Conservation (phyloP, 1,139 yeast species). For the Wickerhamomyces sp. region DNA sequence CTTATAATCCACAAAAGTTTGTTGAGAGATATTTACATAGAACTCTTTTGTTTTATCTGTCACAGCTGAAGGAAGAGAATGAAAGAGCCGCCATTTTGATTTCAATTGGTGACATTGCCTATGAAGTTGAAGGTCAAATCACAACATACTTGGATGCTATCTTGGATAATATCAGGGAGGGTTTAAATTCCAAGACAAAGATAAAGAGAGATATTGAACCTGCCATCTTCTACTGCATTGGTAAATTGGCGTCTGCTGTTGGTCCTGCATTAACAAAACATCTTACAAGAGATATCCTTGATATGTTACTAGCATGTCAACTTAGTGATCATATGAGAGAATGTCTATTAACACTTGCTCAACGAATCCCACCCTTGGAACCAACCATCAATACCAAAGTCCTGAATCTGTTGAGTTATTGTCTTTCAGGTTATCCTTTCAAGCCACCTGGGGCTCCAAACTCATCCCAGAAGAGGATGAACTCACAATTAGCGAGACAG, state of each 20-base stretch:
- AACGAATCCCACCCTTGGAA: slow-evolving; percentile 76
- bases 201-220: slow-evolving; percentile 65
- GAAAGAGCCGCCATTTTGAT: slow-evolving; percentile 75
- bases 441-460: slow-evolving; percentile 88
- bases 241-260: slow-evolving; percentile 80
- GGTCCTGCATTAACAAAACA: slow-evolving; percentile 95
- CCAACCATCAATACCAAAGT: slow-evolving; percentile 67
- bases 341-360: slow-evolving; percentile 62
- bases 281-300: slow-evolving; percentile 75
- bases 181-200: slow-evolving; percentile 54
- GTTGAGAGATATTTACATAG: slow-evolving; percentile 79
- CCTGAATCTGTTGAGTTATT: slow-evolving; percentile 66
- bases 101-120: slow-evolving; percentile 83
- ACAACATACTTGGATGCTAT: slow-evolving; percentile 87
- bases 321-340: slow-evolving; percentile 75
- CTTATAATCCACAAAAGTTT: slow-evolving; percentile 71
- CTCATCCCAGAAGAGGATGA: slow-evolving; percentile 43
- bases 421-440: slow-evolving; percentile 78
- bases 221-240: slow-evolving; percentile 84
- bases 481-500: slow-evolving; percentile 63
- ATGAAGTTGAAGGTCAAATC: slow-evolving; percentile 81
- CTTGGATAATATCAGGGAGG: slow-evolving; percentile 77
- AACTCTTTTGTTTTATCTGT: slow-evolving; percentile 70
- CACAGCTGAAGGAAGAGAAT: slow-evolving; percentile 70
- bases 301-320: slow-evolving; percentile 77